A percentile compares a stretch with the other conserved stretches of the same genome.
Conservation (phyloP, 805 yeast species). For the Nakazawaea ambrosiae region DNA sequence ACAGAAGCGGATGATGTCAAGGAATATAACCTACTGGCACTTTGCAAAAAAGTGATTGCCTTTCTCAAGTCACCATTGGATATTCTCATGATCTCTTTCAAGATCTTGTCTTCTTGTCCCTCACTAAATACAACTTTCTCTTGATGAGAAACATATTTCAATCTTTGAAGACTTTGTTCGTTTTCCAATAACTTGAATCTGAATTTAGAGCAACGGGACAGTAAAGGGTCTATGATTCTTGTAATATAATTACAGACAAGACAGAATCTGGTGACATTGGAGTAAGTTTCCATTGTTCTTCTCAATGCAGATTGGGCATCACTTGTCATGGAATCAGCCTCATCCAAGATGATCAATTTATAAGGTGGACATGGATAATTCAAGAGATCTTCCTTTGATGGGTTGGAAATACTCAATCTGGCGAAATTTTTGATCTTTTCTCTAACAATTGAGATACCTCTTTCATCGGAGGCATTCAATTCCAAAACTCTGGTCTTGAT, state of each 20-base stretch:
- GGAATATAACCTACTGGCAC: conserved; percentile 56
- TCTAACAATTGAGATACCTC: conserved; percentile 84
- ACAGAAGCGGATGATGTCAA: conserved; percentile 11
- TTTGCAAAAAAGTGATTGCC: conserved; percentile 86
- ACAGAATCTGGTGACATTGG: conserved; percentile 88
- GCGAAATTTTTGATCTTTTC: conserved; percentile 86
- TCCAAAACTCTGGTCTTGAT: conserved; percentile 70
- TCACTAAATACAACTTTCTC: conserved; percentile 32
- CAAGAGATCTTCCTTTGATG: conserved; percentile 57
- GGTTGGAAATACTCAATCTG: conserved; percentile 74
- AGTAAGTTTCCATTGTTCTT: conserved; percentile 89
- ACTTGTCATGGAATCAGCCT: conserved; percentile 96
- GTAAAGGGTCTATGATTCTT: conserved; percentile 91
- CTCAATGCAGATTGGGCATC: conserved; percentile 95
- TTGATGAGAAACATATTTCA: conserved; percentile 49
- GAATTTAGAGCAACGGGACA: conserved; percentile 94
- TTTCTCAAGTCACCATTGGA: conserved; percentile 89
- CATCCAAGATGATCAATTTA: conserved; percentile 86
- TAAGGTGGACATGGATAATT: conserved; percentile 95
- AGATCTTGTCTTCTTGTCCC: conserved; percentile 38
- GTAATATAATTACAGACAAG: conserved; percentile 95
- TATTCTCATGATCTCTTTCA: conserved; percentile 59
- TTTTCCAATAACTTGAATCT: conserved; percentile 77
- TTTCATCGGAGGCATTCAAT: conserved; percentile 83
- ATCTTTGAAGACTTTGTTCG: conserved; percentile 60